Base-by-base conservation (phyloP, 164 flowering plant genomes). In the Stephania yunnanensis region DNA sequence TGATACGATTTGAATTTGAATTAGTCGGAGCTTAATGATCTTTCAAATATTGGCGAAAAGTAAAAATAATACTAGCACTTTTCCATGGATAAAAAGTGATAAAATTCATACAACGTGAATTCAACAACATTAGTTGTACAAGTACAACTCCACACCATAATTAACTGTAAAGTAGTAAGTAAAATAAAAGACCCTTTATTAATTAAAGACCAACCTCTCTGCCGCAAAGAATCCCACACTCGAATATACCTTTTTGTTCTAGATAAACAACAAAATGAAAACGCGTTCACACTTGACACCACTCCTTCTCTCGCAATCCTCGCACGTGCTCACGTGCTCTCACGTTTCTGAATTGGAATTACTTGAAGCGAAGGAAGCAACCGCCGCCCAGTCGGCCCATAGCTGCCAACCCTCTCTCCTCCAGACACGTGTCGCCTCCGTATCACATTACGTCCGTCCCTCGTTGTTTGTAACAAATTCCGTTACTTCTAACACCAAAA, bases 391-490 rank as follows among this genome's bases (percentile, higher is more conserved):
- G 72, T 11, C 80, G 75, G 77, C 79, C 42, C 84, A 69, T 68
- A 70, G 75, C 81, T 77, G 77, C 74, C 79, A 29, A 77, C 76
- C 65, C 75, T 10, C 72, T 31, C 44, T 71, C 61, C 71, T 58
- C 63, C 46, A 30, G 80, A 70, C 86, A 85, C 83, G 82, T 83
- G 72, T 68, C 13, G 6, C 9, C 8, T 68, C 77, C 50, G 2
- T 52, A 67, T 74, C 77, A 22, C 52, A 22, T 9, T 2, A 30
- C 65, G 74, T 64, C 74, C 74, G 65, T 44, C 74, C 74, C 29
- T 58, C n/a, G 3, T 36, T 36, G 3, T 36, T 0, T 1, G 42
- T 36, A 36, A 36, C 42, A 36, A 36, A 36, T 36, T 36, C 42
- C 42, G 20, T 17, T 58, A 58, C 17, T 19, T 58, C 64, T 58